These are phyloP conservation scores for Nicotiana undulata DNA, from an alignment of 257 asterid genomes.

Conservation along the genomic window DNA sequence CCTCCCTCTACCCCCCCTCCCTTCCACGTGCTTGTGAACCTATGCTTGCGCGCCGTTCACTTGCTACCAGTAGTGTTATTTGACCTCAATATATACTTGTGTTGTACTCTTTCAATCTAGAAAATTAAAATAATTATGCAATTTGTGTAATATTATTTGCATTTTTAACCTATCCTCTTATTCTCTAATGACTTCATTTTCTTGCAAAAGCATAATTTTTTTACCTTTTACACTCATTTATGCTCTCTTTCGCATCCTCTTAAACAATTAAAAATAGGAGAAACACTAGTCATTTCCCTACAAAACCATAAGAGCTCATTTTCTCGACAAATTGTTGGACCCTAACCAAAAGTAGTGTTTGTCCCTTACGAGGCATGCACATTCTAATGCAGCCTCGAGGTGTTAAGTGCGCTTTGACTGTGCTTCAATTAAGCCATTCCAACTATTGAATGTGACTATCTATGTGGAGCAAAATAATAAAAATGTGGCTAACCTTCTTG, in stretches of 20 bases:
- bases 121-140: background rate
- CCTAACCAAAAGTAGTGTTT: background rate
- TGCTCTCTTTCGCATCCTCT: background rate
- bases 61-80: background rate
- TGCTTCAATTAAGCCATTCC: background rate
- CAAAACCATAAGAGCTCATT: background rate
- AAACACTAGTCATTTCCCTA: background rate
- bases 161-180: background rate
- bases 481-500: background rate
- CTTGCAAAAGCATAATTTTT: background rate
- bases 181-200: background rate
- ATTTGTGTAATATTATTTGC: background rate
- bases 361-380: background rate
- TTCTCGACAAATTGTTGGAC: background rate
- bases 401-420: background rate
- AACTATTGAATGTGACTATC: background rate
- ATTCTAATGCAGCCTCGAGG: background rate
- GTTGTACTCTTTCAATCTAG: background rate
- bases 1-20: background rate
- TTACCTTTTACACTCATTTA: background rate
- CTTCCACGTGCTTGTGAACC: background rate
- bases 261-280: background rate
- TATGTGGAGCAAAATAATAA: background rate
- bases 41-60: background rate
- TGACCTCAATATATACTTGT: background rate